These are phyloP conservation scores for Candolleomyces eurysporus DNA, from an alignment of 768 basidiomycete species.

Conservation along the genomic window DNA sequence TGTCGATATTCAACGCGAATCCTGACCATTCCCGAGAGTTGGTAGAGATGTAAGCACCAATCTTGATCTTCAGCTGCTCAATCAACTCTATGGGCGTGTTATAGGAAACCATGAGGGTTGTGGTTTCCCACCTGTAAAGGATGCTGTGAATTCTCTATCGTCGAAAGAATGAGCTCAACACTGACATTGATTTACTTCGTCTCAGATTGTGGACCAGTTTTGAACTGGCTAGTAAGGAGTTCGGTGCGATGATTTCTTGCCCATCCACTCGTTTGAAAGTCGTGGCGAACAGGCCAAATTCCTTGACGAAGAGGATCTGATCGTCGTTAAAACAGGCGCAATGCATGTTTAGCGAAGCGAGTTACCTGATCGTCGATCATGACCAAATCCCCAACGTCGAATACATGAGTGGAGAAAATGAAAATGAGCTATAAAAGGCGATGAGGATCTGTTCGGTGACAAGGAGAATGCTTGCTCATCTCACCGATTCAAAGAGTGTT, in stretches of 20 bases:
- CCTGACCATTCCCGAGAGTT: constrained; percentile 76
- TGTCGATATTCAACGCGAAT: constrained; percentile 66
- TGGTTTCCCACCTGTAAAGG: constrained; percentile 59
- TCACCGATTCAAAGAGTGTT: constrained; percentile 72
- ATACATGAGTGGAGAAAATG: constrained; percentile 85
- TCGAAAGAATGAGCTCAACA: constrained; percentile 6
- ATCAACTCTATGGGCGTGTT: constrained; percentile 69
- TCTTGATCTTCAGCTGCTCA: constrained; percentile 59
- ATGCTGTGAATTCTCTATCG: background rate
- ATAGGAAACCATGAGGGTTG: constrained; percentile 62
- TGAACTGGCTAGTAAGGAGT: constrained; percentile 63
- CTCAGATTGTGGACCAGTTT: constrained; percentile 80
- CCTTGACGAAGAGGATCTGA: constrained; percentile 55
- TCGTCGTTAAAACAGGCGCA: background rate
- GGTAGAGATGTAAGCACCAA: constrained; percentile 55
- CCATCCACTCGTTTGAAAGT: constrained; percentile 79
- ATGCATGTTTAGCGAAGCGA: constrained; percentile 3
- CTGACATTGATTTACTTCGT: constrained; percentile 71
- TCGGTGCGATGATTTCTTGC: constrained; percentile 77
- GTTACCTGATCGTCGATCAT: constrained; percentile 73
- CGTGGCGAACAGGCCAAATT: constrained; percentile 80
- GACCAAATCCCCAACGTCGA: constrained; percentile 79
- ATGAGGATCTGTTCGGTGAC: background rate
- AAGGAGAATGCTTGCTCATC: constrained; percentile 14
- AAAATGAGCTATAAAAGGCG: constrained; percentile 59